These are phyloP conservation scores for Cladosporium velox DNA, from an alignment of 2,329 filamentous ascomycete genomes.

Conservation along the genomic window DNA sequence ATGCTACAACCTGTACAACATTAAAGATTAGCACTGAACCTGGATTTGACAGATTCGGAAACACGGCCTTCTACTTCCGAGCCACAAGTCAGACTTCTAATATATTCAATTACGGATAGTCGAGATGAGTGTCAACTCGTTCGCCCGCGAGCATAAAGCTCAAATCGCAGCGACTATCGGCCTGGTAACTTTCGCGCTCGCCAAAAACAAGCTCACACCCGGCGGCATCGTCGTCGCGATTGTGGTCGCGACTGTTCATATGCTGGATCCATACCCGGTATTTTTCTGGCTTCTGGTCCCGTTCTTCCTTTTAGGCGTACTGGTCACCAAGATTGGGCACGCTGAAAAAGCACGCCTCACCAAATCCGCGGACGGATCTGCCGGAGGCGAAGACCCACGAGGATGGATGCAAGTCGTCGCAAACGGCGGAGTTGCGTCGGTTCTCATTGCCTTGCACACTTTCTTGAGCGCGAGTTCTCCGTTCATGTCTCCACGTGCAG, in stretches of 20 bases:
- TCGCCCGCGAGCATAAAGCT: constrained; percentile 28
- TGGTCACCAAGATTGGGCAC: constrained; percentile 88
- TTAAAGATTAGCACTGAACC: not conserved
- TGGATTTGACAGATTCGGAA: not conserved
- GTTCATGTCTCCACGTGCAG: constrained; percentile 36
- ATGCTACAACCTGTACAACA: not conserved
- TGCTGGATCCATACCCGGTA: constrained; percentile 89
- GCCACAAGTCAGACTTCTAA: not conserved
- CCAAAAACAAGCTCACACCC: constrained; percentile 63
- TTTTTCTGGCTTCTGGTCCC: constrained; percentile 80
- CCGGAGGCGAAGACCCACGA: constrained; percentile 78
- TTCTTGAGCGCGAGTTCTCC: constrained; percentile 42
- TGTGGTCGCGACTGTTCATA: constrained; percentile 76
- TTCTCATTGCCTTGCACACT: constrained; percentile 58
- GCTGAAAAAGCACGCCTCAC: constrained; percentile 81
- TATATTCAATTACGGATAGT: not conserved
- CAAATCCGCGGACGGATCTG: constrained; percentile 69
- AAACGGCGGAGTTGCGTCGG: constrained; percentile 77
- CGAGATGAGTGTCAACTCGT: constrained; percentile 19
- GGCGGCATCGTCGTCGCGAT: constrained; percentile 71
- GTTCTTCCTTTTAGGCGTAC: constrained; percentile 84
- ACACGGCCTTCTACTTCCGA: not conserved
- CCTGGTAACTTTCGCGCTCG: constrained; percentile 56
- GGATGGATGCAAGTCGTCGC: constrained; percentile 88
- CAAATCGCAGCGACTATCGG: constrained; percentile 36